Percentiles rank a stretch among this genome's conserved stretches.
Evolutionary conservation across 768 basidiomycete genomes (phyloP).

Genomic region (Termitomyces sp.): DNA sequence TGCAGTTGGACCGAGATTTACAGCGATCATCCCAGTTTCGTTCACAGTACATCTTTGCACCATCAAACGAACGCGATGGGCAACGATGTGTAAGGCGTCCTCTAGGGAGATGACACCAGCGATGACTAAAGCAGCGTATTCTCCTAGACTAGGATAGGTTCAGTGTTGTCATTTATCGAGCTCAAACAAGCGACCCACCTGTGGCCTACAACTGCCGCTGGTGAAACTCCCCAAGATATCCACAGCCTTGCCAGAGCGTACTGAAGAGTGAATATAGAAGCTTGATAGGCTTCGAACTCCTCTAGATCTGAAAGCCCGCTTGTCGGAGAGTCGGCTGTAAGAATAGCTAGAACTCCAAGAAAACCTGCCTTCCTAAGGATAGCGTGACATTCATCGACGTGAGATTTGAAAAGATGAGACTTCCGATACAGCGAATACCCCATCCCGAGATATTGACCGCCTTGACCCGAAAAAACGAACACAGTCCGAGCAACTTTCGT

Average conservation of each 20-base stretch:
- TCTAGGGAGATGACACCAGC: slow-evolving; percentile 57
- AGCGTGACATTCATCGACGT: slow-evolving; percentile 59
- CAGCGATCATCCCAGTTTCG: slow-evolving; percentile 61
- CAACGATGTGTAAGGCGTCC: slow-evolving; percentile 58
- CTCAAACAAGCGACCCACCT: slow-evolving; percentile 45
- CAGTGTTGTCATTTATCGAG: slow-evolving; percentile 4
- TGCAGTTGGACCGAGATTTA: slow-evolving; percentile 36
- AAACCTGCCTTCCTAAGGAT: slow-evolving; percentile 50
- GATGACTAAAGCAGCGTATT: slow-evolving; percentile 70
- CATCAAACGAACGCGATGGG: slow-evolving; percentile 58
- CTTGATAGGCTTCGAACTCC: slow-evolving; percentile 47
- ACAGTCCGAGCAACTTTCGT: slow-evolving; percentile 35
- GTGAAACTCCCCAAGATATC: slow-evolving; percentile 66
- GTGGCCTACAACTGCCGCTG: slow-evolving; percentile 65
- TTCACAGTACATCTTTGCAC: slow-evolving; percentile 40
- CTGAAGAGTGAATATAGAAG: slow-evolving; percentile 59
- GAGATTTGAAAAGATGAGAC: slow-evolving; percentile 43
- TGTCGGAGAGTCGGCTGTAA: slow-evolving; percentile 27
- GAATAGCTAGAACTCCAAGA: slow-evolving; percentile 45
- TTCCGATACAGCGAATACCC: slow-evolving; percentile 53
- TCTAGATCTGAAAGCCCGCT: slow-evolving; percentile 26
- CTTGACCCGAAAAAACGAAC: slow-evolving; percentile 78
- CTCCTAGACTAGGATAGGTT: slow-evolving; percentile 56
- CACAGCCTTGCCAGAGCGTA: slow-evolving; percentile 63
- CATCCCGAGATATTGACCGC: slow-evolving; percentile 67